Evolutionary conservation across 768 basidiomycete genomes (phyloP), one percentile per base, ranked within the genome.

Genomic region (Leccinum fibrillosum): DNA sequence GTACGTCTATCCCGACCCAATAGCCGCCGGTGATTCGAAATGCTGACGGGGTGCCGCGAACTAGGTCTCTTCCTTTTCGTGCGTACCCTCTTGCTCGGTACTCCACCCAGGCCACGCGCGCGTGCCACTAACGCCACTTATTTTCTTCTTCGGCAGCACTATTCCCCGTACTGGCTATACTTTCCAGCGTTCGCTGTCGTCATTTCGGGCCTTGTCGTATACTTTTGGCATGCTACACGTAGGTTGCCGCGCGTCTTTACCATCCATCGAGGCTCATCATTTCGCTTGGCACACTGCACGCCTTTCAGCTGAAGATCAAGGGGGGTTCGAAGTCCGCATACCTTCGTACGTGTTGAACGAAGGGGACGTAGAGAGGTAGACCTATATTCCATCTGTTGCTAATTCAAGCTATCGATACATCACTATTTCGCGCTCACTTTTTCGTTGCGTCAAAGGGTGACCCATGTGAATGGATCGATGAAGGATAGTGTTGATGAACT

Each of bases 161-260:
- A 88, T 74, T 72, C 74, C 47, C 92, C 92, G 15, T 94, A 84
- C 75, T 94, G 92, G 91, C 77, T 94, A 8, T 94, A 94, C 78
- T 94, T 94, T 74, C 75, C 86, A 56, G 82, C 92, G 1, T 94
- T 89, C 66, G 80, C 71, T 0, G 77, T 92, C 39, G 84, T 92
- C 60, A 76, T 94, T 49, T 49, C 72, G 19, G 92, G 92, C 2
- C 80, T 94, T 2, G 76, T 94, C 64, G 80, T 85, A 21, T 94
- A 94, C 74, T 94, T 94, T 76, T 94, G 92, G 90, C 76, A 82
- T 66, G 82, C 86, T 3, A 85, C 86, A 44, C 92, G 90, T 92
- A 75, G 59, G 91, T 80, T 35, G 3, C 9, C 12, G 21, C 52
- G 48, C 7, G 25, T 53, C 39, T n/a, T 47, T 42, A 10, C 15